Evolutionary conservation across 805 yeast genomes (phyloP).

Genomic region (Metschnikowia lochheadii): DNA sequence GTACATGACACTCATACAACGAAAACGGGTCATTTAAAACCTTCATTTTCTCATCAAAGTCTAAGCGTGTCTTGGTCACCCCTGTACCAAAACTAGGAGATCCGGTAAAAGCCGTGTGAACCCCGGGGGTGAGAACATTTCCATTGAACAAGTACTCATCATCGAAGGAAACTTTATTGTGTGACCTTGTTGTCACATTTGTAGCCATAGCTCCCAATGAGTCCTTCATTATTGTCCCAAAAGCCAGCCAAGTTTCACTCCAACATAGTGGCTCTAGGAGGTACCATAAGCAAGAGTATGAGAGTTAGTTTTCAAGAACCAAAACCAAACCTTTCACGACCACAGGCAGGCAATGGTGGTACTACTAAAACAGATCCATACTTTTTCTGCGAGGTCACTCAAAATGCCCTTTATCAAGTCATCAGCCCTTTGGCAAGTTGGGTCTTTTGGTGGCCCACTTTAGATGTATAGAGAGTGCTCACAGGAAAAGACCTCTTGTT

Average conservation of each 20-base stretch:
- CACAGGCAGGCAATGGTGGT: slow-evolving; percentile 93
- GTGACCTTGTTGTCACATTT: slow-evolving; percentile 78
- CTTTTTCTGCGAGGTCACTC: slow-evolving; percentile 67
- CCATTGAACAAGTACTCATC: too few species aligned
- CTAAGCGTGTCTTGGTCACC: too few species aligned
- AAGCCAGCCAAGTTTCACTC: slow-evolving; percentile 87
- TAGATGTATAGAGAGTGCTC: slow-evolving; percentile 62
- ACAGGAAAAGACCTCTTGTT: slow-evolving; percentile 78
- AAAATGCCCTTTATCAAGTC: slow-evolving; percentile 45
- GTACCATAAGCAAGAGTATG: slow-evolving; percentile 80
- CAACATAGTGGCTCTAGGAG: slow-evolving; percentile 62
- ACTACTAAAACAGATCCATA: slow-evolving; percentile 94
- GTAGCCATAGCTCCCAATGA: slow-evolving; percentile 85
- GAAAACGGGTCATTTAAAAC: too few species aligned
- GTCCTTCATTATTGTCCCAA: slow-evolving; percentile 54
- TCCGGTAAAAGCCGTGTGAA: too few species aligned
- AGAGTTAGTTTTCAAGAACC: slow-evolving; percentile 74
- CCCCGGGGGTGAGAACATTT: too few species aligned
- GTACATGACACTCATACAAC: too few species aligned
- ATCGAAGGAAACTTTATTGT: too few species aligned
- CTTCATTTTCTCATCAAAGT: too few species aligned
- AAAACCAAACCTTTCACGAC: slow-evolving; percentile 90
- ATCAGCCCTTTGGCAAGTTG: slow-evolving; percentile 43
- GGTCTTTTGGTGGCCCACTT: slow-evolving; percentile 26
- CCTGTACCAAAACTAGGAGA: too few species aligned